These are phyloP conservation scores for Vickermania ingenoplastis DNA, from an alignment of 208 protist species.

Conservation along the genomic window DNA sequence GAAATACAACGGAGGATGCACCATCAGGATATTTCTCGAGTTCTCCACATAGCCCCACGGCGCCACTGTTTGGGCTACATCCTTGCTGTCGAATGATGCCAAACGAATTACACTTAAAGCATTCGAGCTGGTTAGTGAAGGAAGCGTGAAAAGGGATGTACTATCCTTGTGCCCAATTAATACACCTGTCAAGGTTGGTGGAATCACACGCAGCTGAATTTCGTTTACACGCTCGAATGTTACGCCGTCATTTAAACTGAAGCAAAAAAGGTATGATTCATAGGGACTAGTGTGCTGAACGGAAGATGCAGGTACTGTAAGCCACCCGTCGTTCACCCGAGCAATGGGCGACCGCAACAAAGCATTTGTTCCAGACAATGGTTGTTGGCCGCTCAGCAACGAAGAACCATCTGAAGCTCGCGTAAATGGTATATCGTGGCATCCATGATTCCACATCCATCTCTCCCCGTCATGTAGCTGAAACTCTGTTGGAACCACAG, in stretches of 20 bases:
- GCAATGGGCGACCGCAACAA: slow-evolving; percentile 18
- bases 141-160: not conserved
- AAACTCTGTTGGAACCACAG: not conserved
- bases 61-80: not conserved
- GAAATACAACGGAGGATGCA: slow-evolving; percentile 27
- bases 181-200: slow-evolving; percentile 19
- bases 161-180: not conserved
- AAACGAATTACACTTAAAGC: not conserved
- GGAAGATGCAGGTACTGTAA: slow-evolving; percentile 24
- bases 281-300: slow-evolving; percentile 11
- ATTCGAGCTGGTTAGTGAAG: slow-evolving; percentile 4
- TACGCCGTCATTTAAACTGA: slow-evolving; percentile 50
- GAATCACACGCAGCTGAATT: slow-evolving; percentile 13
- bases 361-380: slow-evolving; percentile 9
- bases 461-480: not conserved
- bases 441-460: not conserved
- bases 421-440: not conserved
- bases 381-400: not conserved
- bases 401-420: not conserved
- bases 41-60: not conserved
- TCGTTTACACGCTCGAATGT: slow-evolving; percentile 25
- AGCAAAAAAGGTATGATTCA: slow-evolving; percentile 27
- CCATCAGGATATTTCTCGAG: slow-evolving; percentile 4
- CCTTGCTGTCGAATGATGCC: not conserved
- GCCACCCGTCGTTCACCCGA: slow-evolving; percentile 14